Conservation (phyloP, 306 rosid species). For the Dalbergia cochinchinensis region DNA sequence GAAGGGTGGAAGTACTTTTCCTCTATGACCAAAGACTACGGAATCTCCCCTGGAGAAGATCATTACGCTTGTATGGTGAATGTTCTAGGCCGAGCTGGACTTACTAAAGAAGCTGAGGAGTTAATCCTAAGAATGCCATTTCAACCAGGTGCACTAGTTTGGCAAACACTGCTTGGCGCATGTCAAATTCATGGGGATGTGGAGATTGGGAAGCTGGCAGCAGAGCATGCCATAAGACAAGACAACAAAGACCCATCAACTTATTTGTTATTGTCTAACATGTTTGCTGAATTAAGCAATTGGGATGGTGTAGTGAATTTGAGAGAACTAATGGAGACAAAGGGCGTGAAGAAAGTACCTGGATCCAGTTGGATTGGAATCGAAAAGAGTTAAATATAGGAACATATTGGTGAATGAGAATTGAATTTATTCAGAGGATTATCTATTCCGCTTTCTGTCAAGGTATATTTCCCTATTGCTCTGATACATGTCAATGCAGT, state of each 20-base stretch:
- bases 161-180: constrained; percentile 87
- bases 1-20: constrained; percentile 70
- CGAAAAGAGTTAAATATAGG: constrained; percentile 4
- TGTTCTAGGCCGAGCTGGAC: constrained; percentile 75
- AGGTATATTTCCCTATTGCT: no score
- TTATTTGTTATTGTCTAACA: constrained; percentile 71
- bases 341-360: constrained; percentile 74
- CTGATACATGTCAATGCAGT: no score
- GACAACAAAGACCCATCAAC: constrained; percentile 71
- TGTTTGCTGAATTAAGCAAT: constrained; percentile 68
- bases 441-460: no score
- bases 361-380: constrained; percentile 75
- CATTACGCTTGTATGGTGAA: constrained; percentile 83
- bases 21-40: constrained; percentile 63
- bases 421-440: no score
- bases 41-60: constrained; percentile 73
- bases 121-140: constrained; percentile 67
- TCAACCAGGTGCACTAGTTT: constrained; percentile 64
- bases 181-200: constrained; percentile 70
- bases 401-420: no score
- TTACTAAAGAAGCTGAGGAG: constrained; percentile 72
- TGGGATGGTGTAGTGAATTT: constrained; percentile 66
- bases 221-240: constrained; percentile 56
- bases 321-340: constrained; percentile 71
- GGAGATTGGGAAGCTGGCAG: constrained; percentile 71